phyloP scores from a whole-genome alignment of 129 eudicot species.

The Rutidosis leptorrhynchoides region DNA sequence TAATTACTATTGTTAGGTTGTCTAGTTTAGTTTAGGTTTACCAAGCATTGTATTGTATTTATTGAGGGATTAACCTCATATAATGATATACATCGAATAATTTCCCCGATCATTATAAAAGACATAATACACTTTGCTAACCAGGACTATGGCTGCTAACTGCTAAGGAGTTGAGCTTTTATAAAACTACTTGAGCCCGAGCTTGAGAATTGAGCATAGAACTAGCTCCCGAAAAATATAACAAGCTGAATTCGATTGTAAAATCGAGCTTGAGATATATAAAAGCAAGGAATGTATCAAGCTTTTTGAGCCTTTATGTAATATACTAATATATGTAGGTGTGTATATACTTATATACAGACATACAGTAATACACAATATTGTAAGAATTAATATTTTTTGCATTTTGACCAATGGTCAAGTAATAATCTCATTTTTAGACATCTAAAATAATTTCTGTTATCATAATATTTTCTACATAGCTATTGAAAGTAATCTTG shows the following conservation, averaged over 20 bases:
- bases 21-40: not conserved
- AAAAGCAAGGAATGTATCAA: not conserved
- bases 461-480: not conserved
- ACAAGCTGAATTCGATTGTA: not conserved
- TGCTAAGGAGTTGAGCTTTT: not conserved
- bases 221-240: not conserved
- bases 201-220: not conserved
- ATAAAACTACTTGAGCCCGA: not conserved
- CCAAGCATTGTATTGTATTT: not conserved
- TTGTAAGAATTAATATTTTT: too few species aligned
- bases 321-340: too few species aligned
- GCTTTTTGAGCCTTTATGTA: not conserved
- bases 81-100: not conserved
- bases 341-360: too few species aligned
- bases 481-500: not conserved
- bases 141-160: not conserved
- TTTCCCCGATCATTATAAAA: not conserved
- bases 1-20: not conserved
- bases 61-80: not conserved
- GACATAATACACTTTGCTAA: not conserved
- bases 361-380: too few species aligned
- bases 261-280: not conserved
- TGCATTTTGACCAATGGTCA: not conserved
- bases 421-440: not conserved
- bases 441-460: not conserved